Base-by-base conservation (phyloP, 371 early-diverging fungal species). In the Mucor lusitanicus region DNA sequence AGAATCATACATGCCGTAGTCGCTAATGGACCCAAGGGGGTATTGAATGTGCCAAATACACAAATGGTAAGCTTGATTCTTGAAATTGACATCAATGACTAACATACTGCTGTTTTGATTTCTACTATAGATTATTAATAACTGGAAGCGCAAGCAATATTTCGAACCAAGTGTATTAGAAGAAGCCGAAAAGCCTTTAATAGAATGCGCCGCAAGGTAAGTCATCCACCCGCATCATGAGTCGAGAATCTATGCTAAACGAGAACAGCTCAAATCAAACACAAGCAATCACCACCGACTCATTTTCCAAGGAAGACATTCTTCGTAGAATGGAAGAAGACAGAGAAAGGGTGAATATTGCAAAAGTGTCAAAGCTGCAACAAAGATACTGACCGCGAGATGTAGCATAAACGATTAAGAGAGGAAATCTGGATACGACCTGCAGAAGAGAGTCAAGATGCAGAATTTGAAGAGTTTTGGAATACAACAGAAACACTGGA, bases 321-420 rank as follows among this genome's bases (percentile, higher is more conserved):
- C 55, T 91, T 61, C 79, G 83, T 48, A 83, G 92, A 30, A 92
- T 93, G 79, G 93, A 93, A 64, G 92, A 93, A 69, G 93, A 93
- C 65, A 80, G 93, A 61, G 92, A 93, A 69, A 80, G 91, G 65
- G 82, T 82, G 74, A 72, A 68, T 33, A 8, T 23, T 19, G 27
- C 8, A 25, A 35, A 55, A 30, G 60, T 6, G 8, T 27, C 23
- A 0, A 3, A 32, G 46, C 13, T 55, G 30, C 15, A 32, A 5
- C 3, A 61, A 1, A 35, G 0, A 4, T 50, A 39, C 15, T 21
- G n/a, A 23, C 7, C 7, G 27, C 25, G 8, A 46, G n/a, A 12
- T 25, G 48, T 76, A 88, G 81, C 91, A 91, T 64, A 92, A 92
- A 64, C 74, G 88, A 39, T 79, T 87, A 66, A 85, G 88, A 64